Evolutionary conservation across 768 basidiomycete genomes (phyloP).

Genomic region (Hygrocybe coccinea): DNA sequence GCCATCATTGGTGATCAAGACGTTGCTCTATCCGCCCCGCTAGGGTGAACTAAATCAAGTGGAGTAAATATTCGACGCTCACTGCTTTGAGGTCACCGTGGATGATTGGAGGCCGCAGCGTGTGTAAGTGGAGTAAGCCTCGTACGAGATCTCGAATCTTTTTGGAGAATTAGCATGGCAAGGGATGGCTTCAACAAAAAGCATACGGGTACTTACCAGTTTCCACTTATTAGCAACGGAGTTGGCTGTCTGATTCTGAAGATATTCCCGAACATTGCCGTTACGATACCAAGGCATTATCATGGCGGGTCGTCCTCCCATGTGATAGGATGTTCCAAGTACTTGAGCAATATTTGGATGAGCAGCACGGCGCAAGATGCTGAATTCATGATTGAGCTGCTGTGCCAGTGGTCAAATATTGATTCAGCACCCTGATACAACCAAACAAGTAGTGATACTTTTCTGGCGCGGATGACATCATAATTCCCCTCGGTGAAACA

Average conservation of each 20-base stretch:
- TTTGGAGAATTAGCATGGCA: too few species aligned
- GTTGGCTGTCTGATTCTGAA: constrained; percentile 29
- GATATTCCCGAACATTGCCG: constrained; percentile 43
- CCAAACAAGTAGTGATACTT: not conserved
- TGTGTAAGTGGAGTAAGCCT: constrained; percentile 43
- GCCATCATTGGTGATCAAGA: constrained; percentile 32
- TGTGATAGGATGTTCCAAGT: constrained; percentile 43
- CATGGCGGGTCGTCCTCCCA: constrained; percentile 33
- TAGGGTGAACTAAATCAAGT: too few species aligned
- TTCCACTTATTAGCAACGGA: not conserved
- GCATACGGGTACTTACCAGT: not conserved
- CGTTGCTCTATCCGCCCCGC: constrained; percentile 26
- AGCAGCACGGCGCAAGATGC: constrained; percentile 45
- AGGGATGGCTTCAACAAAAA: constrained; percentile 10
- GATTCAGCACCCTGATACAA: not conserved
- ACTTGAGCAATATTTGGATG: constrained; percentile 47
- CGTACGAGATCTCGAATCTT: constrained; percentile 41
- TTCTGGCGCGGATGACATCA: not conserved
- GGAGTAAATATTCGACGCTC: not conserved
- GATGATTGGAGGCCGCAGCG: constrained; percentile 32
- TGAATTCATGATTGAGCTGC: constrained; percentile 27
- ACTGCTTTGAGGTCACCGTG: constrained; percentile 31
- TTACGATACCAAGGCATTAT: constrained; percentile 48
- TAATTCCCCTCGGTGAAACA: not conserved
- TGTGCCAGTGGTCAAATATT: not conserved